Base-by-base conservation (phyloP, 2,329 filamentous ascomycete species). In the Hymenoscyphus occultus region DNA sequence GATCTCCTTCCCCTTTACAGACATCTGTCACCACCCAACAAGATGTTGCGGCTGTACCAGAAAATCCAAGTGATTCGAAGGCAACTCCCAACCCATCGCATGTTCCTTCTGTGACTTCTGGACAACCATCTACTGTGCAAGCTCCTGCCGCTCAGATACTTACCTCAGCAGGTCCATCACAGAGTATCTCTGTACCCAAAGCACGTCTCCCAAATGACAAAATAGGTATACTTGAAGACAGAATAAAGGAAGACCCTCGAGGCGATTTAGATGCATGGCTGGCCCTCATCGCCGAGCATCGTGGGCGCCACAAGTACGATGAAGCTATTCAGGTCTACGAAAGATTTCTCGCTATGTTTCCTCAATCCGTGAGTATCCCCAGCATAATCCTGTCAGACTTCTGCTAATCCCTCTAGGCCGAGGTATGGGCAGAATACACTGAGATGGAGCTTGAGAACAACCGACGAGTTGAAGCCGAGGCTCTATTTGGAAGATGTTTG, bases 261-360 rank as follows among this genome's bases (percentile, higher is more conserved):
- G 95, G 94, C 74, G 93, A 97, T 72, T 86, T 95, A 78, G 91
- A 95, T 76, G 92, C 94, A 39, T 99, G 95, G 95, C 80, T 96
- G 73, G 85, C 86, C 70, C 83, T 99, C 75, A 94, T 99, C 75
- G 85, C 86, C 70, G 92, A 97, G 76, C 87, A 97, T 77, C 90
- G 90, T 71, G 88, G 86, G 73, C 91, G 90, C 73, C 90, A 90
- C 78, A 91, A 93, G 77, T 80, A 93, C 68, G 92, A 96, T 67
- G 90, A 94, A 73, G 86, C 91, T 35, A 87, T 94, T 69, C 86
- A 83, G 65, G 86, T 89, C 16, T 99, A 95, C 75, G 90, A 95
- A 69, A 87, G 92, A 45, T 97, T 98, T 76, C 83, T 98, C 70
- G 86, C 90, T 69, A 82, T 94, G 32, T 98, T 98, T 73, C 96